A percentile compares a stretch with the other conserved stretches of the same genome.
phyloP scores from a whole-genome alignment of 345 rosid genomes.

The Eutrema japonicum region DNA sequence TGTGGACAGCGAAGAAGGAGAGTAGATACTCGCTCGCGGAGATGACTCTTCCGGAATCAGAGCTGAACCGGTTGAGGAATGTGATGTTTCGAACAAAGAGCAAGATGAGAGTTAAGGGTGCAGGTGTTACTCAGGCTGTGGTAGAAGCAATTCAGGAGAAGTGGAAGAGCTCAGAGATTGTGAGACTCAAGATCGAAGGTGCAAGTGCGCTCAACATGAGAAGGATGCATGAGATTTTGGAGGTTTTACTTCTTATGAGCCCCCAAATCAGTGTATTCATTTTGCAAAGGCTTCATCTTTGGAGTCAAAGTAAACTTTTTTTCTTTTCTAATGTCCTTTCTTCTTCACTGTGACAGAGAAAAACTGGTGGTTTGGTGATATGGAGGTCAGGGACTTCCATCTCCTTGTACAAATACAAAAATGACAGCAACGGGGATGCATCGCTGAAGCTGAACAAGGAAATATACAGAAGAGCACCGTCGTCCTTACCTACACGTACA shows the following conservation, averaged over 20 bases:
- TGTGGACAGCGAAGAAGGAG: constrained; percentile 59
- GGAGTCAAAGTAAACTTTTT: neutral
- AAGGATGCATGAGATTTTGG: constrained; percentile 86
- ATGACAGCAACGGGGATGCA: constrained; percentile 64
- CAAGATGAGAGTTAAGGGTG: constrained; percentile 61
- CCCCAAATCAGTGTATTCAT: neutral
- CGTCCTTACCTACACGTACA: constrained; percentile 39
- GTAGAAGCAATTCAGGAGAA: constrained; percentile 73
- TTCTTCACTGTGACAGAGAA: constrained; percentile 58
- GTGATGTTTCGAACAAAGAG: constrained; percentile 68
- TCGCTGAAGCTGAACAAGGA: constrained; percentile 52
- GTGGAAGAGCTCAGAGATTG: constrained; percentile 83
- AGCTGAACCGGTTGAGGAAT: constrained; percentile 77
- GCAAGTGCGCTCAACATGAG: constrained; percentile 87
- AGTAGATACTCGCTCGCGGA: constrained; percentile 74
- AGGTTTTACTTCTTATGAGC: constrained; percentile 57
- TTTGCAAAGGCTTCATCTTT: constrained; percentile 3
- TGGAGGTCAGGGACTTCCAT: constrained; percentile 94
- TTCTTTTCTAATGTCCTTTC: neutral
- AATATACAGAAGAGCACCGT: constrained; percentile 50
- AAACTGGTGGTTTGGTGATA: constrained; percentile 94
- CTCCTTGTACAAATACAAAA: constrained; percentile 76
- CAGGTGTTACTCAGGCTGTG: constrained; percentile 75
- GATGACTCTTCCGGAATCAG: constrained; percentile 72
- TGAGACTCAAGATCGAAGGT: constrained; percentile 84